Percentiles rank a stretch among this genome's conserved stretches.
phyloP scores from a whole-genome alignment of 805 yeast genomes.

The Kuraishia capsulata region DNA sequence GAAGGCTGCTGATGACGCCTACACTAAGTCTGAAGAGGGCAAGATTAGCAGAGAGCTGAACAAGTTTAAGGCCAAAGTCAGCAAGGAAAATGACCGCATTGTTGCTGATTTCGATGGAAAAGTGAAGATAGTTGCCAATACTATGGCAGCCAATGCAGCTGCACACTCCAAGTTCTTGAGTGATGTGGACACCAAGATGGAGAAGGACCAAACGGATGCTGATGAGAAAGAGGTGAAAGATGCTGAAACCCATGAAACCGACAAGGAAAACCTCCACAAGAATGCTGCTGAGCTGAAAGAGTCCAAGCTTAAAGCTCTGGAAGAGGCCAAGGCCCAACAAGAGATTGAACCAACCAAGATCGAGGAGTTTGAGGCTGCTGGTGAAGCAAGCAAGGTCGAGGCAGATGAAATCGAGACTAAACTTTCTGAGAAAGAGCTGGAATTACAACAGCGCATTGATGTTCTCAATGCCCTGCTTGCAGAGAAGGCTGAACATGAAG shows the following conservation, averaged over 20 bases:
- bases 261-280: constrained; percentile 30
- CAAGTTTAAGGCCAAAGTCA: constrained; percentile 26
- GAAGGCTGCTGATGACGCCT: constrained; percentile 19
- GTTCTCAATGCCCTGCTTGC: constrained; percentile 30
- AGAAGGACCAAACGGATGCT: constrained; percentile 33
- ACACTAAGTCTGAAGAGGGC: constrained; percentile 17
- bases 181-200: constrained; percentile 32
- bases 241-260: constrained; percentile 32
- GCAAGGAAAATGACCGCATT: constrained; percentile 28
- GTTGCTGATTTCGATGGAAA: constrained; percentile 13
- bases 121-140: constrained; percentile 13
- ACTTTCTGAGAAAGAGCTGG: constrained; percentile 32
- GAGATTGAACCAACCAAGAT: constrained; percentile 17
- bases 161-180: constrained; percentile 28
- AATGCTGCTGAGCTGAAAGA: constrained; percentile 36
- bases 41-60: constrained; percentile 26
- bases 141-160: constrained; percentile 17
- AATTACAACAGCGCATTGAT: constrained; percentile 14
- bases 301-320: constrained; percentile 17
- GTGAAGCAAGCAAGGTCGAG: constrained; percentile 25
- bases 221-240: constrained; percentile 37
- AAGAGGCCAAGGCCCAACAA: constrained; percentile 19
- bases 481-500: constrained; percentile 29
- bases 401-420: constrained; percentile 28
- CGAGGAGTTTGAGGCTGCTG: constrained; percentile 27